Conservation (phyloP, 768 basidiomycete species). For the Guyanaporus albipodus region DNA sequence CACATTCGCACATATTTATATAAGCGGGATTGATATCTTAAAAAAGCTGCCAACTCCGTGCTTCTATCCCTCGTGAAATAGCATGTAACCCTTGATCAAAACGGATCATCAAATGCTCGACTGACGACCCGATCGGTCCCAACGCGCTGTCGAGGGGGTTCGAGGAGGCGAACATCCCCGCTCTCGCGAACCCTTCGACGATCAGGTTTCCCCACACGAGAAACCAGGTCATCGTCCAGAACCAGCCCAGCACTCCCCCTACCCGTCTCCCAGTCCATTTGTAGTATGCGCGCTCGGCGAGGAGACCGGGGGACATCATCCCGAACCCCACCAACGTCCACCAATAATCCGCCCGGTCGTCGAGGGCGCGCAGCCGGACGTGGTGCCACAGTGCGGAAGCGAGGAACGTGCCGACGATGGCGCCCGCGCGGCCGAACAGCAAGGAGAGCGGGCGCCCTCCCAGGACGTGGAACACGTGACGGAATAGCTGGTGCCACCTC, state of each 20-base stretch:
- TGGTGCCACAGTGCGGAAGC: not conserved
- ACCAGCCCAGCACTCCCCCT: not conserved
- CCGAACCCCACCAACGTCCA: not conserved
- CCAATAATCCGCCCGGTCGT: not conserved
- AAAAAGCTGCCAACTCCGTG: too few species aligned
- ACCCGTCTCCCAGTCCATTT: not conserved
- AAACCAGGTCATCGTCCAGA: not conserved
- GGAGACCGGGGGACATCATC: not conserved
- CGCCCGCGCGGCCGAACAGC: not conserved
- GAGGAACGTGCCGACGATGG: not conserved
- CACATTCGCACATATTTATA: too few species aligned
- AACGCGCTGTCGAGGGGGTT: not conserved
- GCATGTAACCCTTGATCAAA: not conserved
- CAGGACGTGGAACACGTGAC: not conserved
- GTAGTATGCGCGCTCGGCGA: not conserved
- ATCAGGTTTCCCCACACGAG: not conserved
- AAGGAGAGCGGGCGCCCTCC: not conserved
- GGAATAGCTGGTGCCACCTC: conserved; percentile 3
- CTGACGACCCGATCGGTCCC: not conserved
- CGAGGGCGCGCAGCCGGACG: not conserved
- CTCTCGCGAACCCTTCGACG: not conserved
- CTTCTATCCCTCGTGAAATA: too few species aligned
- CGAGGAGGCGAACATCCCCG: not conserved
- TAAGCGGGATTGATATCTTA: too few species aligned
- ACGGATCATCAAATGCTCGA: not conserved